Base-by-base conservation (phyloP, 1,139 yeast species). In the Blastobotrys illinoisensis region DNA sequence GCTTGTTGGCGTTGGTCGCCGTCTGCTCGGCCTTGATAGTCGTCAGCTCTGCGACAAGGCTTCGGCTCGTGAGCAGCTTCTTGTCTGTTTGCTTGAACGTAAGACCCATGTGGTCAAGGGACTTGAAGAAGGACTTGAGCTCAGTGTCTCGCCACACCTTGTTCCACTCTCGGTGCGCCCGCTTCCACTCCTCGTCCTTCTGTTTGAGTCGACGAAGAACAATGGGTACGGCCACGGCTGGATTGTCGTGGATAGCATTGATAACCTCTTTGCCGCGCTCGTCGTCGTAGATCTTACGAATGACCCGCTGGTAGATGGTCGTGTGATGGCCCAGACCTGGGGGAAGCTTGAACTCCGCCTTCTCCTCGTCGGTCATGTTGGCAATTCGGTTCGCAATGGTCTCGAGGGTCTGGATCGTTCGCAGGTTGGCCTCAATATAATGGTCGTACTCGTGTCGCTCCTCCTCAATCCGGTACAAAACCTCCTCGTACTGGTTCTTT, bases 131-230 rank as follows among this genome's bases (percentile, higher is more conserved):
- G 0, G 90, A 96, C 66, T 90, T 91, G 67, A 90, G 97, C 69
- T 95, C 99, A 74, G 95, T 84, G 71, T 93, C 99, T 66, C 99
- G 83, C 99, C 99, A 93, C 24, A 91, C 96, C 69, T 93, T 93
- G 71, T 93, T 93, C 99, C 99, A 93, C 71, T 95, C 99, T 64
- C 99, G 82, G 67, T 93, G 99, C 1, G 97, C 93, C 61, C 97
- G 83, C 71, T 91, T 88, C 99, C 99, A 93, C 71, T 93, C 99
- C 72, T 93, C 98, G 69, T 95, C 99, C 73, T 93, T 93, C 72
- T 93, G 98, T 72, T 93, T 93, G 70, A 93, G 80, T 67, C 99
- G 81, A 65, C 86, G 87, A 68, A 93, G 77, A 13, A 93, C 95
- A 60, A 93, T 84, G 1, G 99, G 99, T 18, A 93, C 96, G 1